Evolutionary conservation across 345 rosid species (phyloP), one percentile per base, ranked within the genome.

Genomic region (Acer yangbiense): DNA sequence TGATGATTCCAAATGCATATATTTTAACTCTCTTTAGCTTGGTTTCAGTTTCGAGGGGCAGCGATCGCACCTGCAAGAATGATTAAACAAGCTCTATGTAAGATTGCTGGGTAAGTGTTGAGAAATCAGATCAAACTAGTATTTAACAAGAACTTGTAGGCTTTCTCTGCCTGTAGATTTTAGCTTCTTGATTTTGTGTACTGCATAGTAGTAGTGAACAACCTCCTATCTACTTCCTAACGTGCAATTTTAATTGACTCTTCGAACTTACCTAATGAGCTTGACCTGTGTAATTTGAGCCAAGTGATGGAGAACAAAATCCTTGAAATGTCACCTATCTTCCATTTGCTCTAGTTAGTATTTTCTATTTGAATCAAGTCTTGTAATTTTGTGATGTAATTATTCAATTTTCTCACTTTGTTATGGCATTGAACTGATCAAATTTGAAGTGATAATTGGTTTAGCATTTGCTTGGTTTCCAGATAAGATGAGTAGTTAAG

Each of bases 61-160:
- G 95, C 95, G 41, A 80, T 80, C 62, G 86, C 94, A 41, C 85
- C 97, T 0, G 93, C 77, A 39, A 89, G 88, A 81, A 91, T 89
- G 90, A 89, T 91, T 68, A 80, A 85, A 80, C 79, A 90, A 86
- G 89, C 90, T 76, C 87, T 93, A 20, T 43, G 85, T 88, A 90
- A 87, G 83, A 83, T 84, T 71, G 78, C 89, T 44, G 83, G 85
- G 14, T 43, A 91, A 75, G 83, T 77, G 80, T 44, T 79, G 79
- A 85, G 25, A 39, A 80, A 77, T 17, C 18, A 25, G 23, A 32
- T 32, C 78, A 50, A 79, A 61, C 66, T 50, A 50, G 54, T 57
- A 12, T 35, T 66, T 35, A 41, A 39, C 65, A 2, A 9, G 65
- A 11, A 43, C 65, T 46, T 65, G 70, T 27, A 73, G 50, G 63